phyloP scores from a whole-genome alignment of 306 rosid species.

The Lathyrus tuberosus region DNA sequence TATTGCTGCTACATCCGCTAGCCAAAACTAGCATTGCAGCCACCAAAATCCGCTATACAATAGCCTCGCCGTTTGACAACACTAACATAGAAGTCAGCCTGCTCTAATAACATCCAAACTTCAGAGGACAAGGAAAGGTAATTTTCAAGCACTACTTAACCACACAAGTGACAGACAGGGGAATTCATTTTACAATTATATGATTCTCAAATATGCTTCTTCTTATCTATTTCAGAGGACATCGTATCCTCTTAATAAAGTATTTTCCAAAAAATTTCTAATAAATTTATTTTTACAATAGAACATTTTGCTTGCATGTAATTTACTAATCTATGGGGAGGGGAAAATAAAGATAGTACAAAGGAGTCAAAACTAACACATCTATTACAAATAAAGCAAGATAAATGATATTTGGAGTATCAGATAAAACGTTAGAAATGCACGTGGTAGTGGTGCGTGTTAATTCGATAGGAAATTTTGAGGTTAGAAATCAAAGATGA shows the following conservation, averaged over 20 bases:
- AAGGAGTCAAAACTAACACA: slow-evolving; percentile 4
- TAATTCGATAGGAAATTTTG: slow-evolving; percentile 7
- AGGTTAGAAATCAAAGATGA: slow-evolving; percentile 12
- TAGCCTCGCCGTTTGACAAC: not conserved
- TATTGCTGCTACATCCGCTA: not conserved
- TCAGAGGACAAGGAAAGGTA: slow-evolving; percentile 4
- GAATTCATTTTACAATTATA: not conserved
- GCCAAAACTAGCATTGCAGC: not conserved
- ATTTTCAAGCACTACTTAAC: slow-evolving; percentile 14
- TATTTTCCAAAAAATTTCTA: not conserved
- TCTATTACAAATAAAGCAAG: not conserved
- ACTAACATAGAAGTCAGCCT: not conserved
- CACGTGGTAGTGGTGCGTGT: not conserved
- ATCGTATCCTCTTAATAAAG: not conserved
- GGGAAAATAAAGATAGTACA: not conserved
- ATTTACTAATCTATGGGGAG: slow-evolving; percentile 7
- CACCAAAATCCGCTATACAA: not conserved
- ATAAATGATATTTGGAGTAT: slow-evolving; percentile 25
- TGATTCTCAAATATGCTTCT: not conserved
- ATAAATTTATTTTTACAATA: slow-evolving; percentile 5
- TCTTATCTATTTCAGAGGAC: not conserved
- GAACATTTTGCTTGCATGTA: not conserved
- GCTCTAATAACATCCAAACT: slow-evolving; percentile 24
- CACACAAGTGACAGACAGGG: not conserved
- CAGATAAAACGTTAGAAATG: slow-evolving; percentile 29